A percentile compares a stretch with the other conserved stretches of the same genome.
Conservation (phyloP, 345 rosid genomes). For the Trapa incisa region DNA sequence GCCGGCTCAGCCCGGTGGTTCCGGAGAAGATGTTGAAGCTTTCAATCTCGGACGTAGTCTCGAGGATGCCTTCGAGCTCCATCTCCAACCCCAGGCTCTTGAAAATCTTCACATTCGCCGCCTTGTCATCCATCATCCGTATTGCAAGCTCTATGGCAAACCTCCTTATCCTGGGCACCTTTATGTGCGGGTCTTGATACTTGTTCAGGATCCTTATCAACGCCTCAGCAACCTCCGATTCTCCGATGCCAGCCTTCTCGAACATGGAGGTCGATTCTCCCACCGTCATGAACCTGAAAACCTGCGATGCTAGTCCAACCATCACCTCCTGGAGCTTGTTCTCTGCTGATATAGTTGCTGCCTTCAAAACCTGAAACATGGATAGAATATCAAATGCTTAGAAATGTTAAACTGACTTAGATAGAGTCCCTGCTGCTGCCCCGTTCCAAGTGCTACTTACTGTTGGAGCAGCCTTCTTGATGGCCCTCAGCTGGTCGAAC, state of each 20-base stretch:
- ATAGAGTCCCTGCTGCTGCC: too few relatives aligned
- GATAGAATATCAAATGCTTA: neutral
- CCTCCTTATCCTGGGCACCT: slow-evolving; percentile 71
- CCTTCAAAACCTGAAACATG: slow-evolving; percentile 48
- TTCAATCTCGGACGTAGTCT: slow-evolving; percentile 72
- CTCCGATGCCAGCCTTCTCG: slow-evolving; percentile 31
- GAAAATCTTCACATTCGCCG: slow-evolving; percentile 23
- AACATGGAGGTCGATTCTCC: slow-evolving; percentile 38
- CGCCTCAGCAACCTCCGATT: slow-evolving; percentile 32
- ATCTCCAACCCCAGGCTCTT: slow-evolving; percentile 40
- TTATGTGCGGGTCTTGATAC: slow-evolving; percentile 45
- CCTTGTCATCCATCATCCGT: slow-evolving; percentile 64
- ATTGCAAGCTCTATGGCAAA: slow-evolving; percentile 66
- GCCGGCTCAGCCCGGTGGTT: slow-evolving; percentile 60
- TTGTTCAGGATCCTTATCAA: slow-evolving; percentile 42
- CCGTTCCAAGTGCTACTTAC: slow-evolving; percentile 17
- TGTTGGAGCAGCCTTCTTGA: slow-evolving; percentile 49
- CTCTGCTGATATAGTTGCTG: slow-evolving; percentile 46
- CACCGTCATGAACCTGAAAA: slow-evolving; percentile 44
- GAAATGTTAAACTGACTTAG: neutral
- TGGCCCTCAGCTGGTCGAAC: slow-evolving; percentile 38
- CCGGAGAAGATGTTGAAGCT: slow-evolving; percentile 79
- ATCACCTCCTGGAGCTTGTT: slow-evolving; percentile 82
- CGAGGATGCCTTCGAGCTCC: slow-evolving; percentile 49
- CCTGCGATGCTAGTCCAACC: slow-evolving; percentile 53